A percentile compares a stretch with the other conserved stretches of the same genome.
These are phyloP conservation scores for Microsporum audouinii DNA, from an alignment of 2,329 filamentous ascomycete genomes.

Conservation along the genomic window DNA sequence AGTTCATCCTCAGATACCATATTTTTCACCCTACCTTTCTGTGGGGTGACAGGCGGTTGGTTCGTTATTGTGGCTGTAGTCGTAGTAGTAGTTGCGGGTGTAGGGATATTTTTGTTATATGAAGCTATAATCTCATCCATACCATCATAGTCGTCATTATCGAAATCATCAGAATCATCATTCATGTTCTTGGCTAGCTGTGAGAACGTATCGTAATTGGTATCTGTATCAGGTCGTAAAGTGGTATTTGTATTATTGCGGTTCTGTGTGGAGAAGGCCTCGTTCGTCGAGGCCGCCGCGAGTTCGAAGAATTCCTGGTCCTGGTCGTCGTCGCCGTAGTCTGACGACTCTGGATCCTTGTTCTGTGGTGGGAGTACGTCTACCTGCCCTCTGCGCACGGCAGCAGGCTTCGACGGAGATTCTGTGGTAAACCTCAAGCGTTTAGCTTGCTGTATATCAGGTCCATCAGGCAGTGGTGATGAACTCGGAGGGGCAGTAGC, in stretches of 20 bases:
- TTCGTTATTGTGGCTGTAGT: conserved; percentile 7
- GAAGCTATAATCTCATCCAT: conserved; percentile 45
- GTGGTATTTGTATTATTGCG: background rate
- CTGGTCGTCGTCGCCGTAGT: conserved; percentile 40
- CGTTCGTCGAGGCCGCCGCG: conserved; percentile 8
- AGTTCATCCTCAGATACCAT: conserved; percentile 50
- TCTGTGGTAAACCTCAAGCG: conserved; percentile 10
- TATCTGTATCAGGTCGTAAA: background rate
- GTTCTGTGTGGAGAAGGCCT: background rate
- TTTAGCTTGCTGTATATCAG: conserved; percentile 22
- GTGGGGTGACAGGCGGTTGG: background rate
- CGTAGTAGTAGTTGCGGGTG: conserved; percentile 7
- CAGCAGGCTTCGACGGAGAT: conserved; percentile 19
- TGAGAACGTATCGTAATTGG: background rate
- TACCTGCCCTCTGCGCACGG: background rate
- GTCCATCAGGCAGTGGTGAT: conserved; percentile 31
- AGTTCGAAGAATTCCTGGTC: conserved; percentile 36
- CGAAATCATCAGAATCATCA: conserved; percentile 5
- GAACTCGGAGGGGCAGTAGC: conserved; percentile 34
- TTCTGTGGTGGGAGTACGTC: background rate
- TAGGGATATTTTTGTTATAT: conserved; percentile 33
- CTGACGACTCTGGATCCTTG: conserved; percentile 26
- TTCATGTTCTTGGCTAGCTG: background rate
- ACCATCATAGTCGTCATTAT: conserved; percentile 51
- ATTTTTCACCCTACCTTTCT: background rate